Evolutionary conservation across 257 asterid species (phyloP).

Genomic region (Handroanthus guayacan): DNA sequence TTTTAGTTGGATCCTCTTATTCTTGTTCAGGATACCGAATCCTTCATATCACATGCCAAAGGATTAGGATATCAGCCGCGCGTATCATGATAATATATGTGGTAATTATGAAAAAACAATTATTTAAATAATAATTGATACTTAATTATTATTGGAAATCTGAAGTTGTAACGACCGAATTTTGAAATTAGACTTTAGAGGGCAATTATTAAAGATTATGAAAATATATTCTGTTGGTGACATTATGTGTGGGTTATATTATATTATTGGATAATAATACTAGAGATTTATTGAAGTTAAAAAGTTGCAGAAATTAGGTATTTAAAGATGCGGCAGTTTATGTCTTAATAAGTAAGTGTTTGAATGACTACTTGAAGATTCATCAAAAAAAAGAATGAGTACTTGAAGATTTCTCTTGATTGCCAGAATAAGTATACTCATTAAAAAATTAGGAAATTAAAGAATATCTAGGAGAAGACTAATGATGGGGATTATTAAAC

Average conservation of each 20-base stretch:
- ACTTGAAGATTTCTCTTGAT: neutral
- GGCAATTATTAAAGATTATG: conserved; percentile 24
- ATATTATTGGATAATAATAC: neutral
- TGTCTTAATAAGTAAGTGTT: neutral
- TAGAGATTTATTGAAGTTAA: neutral
- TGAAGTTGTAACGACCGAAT: conserved; percentile 38
- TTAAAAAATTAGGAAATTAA: no score
- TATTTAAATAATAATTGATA: neutral
- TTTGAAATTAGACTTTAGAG: conserved; percentile 33
- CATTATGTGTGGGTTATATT: neutral
- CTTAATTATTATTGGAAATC: conserved; percentile 25
- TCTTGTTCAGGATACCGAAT: conserved; percentile 32
- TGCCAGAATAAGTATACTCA: neutral
- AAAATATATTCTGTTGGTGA: conserved; percentile 19
- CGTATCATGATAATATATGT: conserved; percentile 27
- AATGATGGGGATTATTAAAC: no score
- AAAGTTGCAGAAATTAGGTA: conserved; percentile 3
- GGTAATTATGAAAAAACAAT: neutral
- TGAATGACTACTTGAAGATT: neutral
- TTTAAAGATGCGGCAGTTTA: conserved; percentile 1
- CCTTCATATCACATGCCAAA: conserved; percentile 45
- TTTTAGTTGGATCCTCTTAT: conserved; percentile 17
- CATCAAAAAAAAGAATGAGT: no score
- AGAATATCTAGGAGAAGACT: no score
- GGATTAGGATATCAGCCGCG: conserved; percentile 37